Base-by-base conservation (phyloP, 768 basidiomycete species). In the Termitomyces sp. region DNA sequence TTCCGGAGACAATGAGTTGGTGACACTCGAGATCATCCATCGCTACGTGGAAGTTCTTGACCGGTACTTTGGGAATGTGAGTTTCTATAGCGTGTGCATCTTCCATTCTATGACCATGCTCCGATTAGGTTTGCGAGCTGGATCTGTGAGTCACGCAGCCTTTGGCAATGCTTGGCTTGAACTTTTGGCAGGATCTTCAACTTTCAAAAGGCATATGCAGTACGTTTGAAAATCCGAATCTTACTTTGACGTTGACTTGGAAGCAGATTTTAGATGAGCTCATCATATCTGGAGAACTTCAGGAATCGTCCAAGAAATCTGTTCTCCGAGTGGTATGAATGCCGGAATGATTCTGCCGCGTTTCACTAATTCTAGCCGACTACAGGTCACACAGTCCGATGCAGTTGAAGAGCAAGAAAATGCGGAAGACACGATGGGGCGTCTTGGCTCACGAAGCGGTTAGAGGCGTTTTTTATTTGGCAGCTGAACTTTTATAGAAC, bases 171-270 rank as follows among this genome's bases (percentile, higher is more conserved):
- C 25, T 25, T 25, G 25, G 25, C 52, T 54, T 60, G 53, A 64
- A 25, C 53, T 46, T 36, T 57, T 63, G 55, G 32, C 66, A 96
- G 94, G 54, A 98, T 99, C 68, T 99, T 99, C 85, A 98, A 98
- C 81, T 99, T 98, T 74, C 96, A 98, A 73, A 99, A 98, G 76
- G 97, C 97, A 47, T 98, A 95, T 73, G 93, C 96, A 10, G 96
- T 92, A 52, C 4, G 73, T 69, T 59, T 45, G 59, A 61, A 47
- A 25, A 38, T 31, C 14, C 45, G 37, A 42, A 4, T 37, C 11
- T 32, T 32, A 46, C 43, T 37, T 8, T 52, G 12, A 40, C 29
- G 10, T 40, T 50, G 31, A 54, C 37, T 46, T 34, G 52, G 40
- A 60, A 38, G 42, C 64, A 78, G 90, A 92, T 99, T 68, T 79